Conservation (phyloP, 805 yeast species). For the Cyberlindnera xishuangbannaensis region DNA sequence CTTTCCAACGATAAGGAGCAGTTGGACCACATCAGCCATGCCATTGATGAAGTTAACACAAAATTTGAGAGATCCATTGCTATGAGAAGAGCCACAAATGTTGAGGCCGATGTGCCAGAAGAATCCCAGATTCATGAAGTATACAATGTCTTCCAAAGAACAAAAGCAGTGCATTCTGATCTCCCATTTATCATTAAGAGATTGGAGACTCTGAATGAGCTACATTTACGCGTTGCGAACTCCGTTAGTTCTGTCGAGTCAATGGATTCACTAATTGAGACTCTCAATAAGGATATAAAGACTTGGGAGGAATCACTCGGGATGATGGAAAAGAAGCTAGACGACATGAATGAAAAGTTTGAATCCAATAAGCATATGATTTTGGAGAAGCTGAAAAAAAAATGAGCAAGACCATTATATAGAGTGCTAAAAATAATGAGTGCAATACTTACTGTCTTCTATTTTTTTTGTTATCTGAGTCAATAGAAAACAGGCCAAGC, state of each 20-base stretch:
- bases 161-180: conserved; percentile 16
- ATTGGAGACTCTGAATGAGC: conserved; percentile 20
- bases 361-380: conserved; percentile 9
- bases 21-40: conserved; percentile 16
- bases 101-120: conserved; percentile 16
- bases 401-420: too few relatives aligned
- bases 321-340: conserved; percentile 20
- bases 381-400: too few relatives aligned
- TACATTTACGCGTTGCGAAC: conserved; percentile 19
- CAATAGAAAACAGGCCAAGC: too few relatives aligned
- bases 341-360: conserved; percentile 16
- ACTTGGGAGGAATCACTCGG: conserved; percentile 25
- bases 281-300: conserved; percentile 21
- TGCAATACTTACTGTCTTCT: too few relatives aligned
- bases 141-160: conserved; percentile 16
- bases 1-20: conserved; percentile 23
- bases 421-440: too few relatives aligned
- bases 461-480: too few relatives aligned
- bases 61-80: conserved; percentile 25
- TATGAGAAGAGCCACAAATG: conserved; percentile 16
- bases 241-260: conserved; percentile 16
- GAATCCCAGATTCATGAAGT: conserved; percentile 24
- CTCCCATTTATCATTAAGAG: conserved; percentile 26
- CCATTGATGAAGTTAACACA: conserved; percentile 22
- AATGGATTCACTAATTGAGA: conserved; percentile 17